phyloP scores from a whole-genome alignment of 1,139 yeast genomes.

The Candida tetrigidarum region DNA sequence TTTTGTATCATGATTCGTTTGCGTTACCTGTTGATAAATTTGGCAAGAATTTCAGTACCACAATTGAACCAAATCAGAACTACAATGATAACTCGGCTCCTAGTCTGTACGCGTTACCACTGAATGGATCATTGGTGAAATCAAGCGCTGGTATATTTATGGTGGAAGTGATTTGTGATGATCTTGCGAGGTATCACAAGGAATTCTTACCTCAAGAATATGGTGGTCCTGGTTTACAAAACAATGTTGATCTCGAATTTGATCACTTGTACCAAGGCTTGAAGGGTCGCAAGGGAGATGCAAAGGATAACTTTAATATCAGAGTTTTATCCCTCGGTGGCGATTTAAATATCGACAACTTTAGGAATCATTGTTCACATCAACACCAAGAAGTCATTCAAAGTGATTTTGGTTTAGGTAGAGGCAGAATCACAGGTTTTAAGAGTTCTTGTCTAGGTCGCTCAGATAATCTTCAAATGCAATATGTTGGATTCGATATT shows the following conservation, averaged over 20 bases:
- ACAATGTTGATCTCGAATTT: conserved; percentile 52
- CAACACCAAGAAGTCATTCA: conserved; percentile 23
- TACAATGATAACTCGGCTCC: conserved; percentile 29
- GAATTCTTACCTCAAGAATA: conserved; percentile 60
- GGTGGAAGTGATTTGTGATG: conserved; percentile 67
- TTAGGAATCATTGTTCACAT: conserved; percentile 26
- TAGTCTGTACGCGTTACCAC: conserved; percentile 27
- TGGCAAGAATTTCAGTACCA: conserved; percentile 33
- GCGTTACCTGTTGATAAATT: conserved; percentile 65
- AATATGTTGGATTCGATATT: conserved; percentile 35
- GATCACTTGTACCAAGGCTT: conserved; percentile 40
- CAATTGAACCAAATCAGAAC: conserved; percentile 23
- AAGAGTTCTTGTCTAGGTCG: conserved; percentile 52
- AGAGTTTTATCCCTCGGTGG: conserved; percentile 52
- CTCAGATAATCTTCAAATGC: conserved; percentile 22
- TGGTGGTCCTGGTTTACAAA: conserved; percentile 65
- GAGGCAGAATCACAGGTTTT: conserved; percentile 44
- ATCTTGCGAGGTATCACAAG: conserved; percentile 63
- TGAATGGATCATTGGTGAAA: conserved; percentile 50
- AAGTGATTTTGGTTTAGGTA: conserved; percentile 48
- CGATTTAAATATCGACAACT: conserved; percentile 36
- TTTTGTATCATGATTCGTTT: conserved; percentile 81
- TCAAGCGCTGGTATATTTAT: conserved; percentile 72
- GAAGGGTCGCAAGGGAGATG: conserved; percentile 32
- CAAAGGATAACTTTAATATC: conserved; percentile 45